Percentiles rank a stretch among this genome's conserved stretches.
phyloP scores from a whole-genome alignment of 176 grass and related monocot species.

The Typha latifolia region DNA sequence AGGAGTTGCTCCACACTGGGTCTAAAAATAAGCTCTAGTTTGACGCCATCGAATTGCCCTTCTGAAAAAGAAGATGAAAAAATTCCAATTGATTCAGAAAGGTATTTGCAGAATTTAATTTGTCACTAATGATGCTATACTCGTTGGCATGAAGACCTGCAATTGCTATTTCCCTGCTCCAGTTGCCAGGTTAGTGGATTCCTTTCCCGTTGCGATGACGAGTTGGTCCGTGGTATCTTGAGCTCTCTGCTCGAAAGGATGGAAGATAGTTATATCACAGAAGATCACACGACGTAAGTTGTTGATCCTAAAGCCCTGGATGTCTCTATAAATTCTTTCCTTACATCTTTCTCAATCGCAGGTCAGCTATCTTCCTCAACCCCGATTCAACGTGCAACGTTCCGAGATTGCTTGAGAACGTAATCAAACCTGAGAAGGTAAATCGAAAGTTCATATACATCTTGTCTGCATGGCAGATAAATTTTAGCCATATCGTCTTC shows the following conservation, averaged over 20 bases:
- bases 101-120: slow-evolving; percentile 17
- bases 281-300: slow-evolving; percentile 24
- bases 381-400: no score
- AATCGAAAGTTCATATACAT: no score
- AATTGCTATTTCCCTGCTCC: neutral
- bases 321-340: no score
- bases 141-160: neutral
- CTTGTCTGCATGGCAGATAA: no score
- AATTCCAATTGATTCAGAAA: slow-evolving; percentile 5
- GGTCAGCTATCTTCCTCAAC: no score
- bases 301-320: no score
- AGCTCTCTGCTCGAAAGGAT: neutral
- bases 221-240: no score
- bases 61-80: neutral
- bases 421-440: no score
- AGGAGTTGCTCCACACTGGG: slow-evolving; percentile 4
- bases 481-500: no score
- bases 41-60: neutral
- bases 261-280: neutral
- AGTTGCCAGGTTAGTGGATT: slow-evolving; percentile 37
- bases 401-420: no score
- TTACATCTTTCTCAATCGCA: no score
- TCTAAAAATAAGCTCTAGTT: slow-evolving; percentile 2
- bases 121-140: neutral
- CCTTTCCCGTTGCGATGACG: slow-evolving; percentile 1